Evolutionary conservation across 2,329 filamentous ascomycete species (phyloP), one percentile per base, ranked within the genome.

Genomic region (Fusarium graminum): DNA sequence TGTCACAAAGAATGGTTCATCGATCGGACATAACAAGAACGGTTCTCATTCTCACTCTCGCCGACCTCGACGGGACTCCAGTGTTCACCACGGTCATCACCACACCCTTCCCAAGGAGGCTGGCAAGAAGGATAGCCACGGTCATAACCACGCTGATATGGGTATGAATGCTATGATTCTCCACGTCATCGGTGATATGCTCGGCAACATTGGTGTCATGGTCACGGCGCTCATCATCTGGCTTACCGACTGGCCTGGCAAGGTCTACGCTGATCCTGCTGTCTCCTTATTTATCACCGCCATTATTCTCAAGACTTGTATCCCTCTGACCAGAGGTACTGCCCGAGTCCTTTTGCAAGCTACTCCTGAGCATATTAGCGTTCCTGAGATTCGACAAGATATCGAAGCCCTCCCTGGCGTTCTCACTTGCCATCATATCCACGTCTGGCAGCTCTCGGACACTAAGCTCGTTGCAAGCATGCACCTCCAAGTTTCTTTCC

Each of bases 401-500:
- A 97, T 99, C 52, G 88, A 94, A 74, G 81, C 86, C 16, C 87
- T 99, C 7, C 90, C 91, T 0, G 94, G 94, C 40, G 91, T 99
- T 45, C 83, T 95, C 63, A 93, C 91, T 76, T 97, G 93, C 74
- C 95, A 99, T 79, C 94, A 99, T 77, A 85, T 99, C 22, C 95
- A 99, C 76, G 93, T 99, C 64, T 99, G 95, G 95, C 94, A 98
- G 78, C 86, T 99, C 32, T 97, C 92, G 16, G 94, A 98, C 75
- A 95, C 93, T 51, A 97, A 97, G 81, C 84, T 97, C 32, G 91
- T 99, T 36, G 94, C 95, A 13, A 95, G 92, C 12, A 87, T 99
- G 79, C 95, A 99, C 75, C 90, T 99, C 42, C 93, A 97, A 77
- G 91, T 99, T 22, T 89, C 90, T 44, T 97, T 97, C 76, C 92